Conservation (phyloP, 2,329 filamentous ascomycete genomes). For the Aspergillus fructus region DNA sequence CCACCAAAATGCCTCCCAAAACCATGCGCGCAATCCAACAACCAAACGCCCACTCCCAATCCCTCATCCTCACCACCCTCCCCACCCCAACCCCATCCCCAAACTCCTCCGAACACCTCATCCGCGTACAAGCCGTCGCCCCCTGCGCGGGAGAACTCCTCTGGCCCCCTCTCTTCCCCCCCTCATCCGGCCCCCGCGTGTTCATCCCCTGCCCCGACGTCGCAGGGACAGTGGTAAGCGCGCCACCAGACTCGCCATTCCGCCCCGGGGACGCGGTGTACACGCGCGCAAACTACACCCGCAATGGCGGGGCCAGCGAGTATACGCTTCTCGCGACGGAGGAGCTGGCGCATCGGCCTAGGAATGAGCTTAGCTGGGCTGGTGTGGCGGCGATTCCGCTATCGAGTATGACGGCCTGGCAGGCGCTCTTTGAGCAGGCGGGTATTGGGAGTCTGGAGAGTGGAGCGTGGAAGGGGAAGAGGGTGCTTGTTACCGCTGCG, state of each 20-base stretch:
- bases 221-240: slow-evolving; percentile 39
- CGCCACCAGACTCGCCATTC: slow-evolving; percentile 38
- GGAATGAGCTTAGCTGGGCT: slow-evolving; percentile 32
- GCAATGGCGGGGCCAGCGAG: slow-evolving; percentile 40
- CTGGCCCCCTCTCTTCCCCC: slow-evolving; percentile 39
- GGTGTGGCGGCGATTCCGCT: slow-evolving; percentile 42
- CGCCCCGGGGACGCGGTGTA: slow-evolving; percentile 41
- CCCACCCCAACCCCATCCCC: slow-evolving; percentile 22
- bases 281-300: slow-evolving; percentile 34
- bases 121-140: slow-evolving; percentile 40
- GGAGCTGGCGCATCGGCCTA: slow-evolving; percentile 40
- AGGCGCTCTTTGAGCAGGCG: slow-evolving; percentile 44
- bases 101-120: slow-evolving; percentile 35
- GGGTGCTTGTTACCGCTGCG: slow-evolving; percentile 47
- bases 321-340: slow-evolving; percentile 34
- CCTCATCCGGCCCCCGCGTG: slow-evolving; percentile 19
- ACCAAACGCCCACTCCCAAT: slow-evolving; percentile 2
- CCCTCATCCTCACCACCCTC: slow-evolving; percentile 8
- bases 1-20: not conserved
- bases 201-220: slow-evolving; percentile 46
- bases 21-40: slow-evolving; percentile 17
- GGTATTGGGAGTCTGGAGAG: slow-evolving; percentile 19
- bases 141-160: slow-evolving; percentile 45
- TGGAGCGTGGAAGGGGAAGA: slow-evolving; percentile 29
- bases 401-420: slow-evolving; percentile 45